Evolutionary conservation across 2,329 filamentous ascomycete species (phyloP), one percentile per base, ranked within the genome.

Genomic region (Aspergillus texensis): DNA sequence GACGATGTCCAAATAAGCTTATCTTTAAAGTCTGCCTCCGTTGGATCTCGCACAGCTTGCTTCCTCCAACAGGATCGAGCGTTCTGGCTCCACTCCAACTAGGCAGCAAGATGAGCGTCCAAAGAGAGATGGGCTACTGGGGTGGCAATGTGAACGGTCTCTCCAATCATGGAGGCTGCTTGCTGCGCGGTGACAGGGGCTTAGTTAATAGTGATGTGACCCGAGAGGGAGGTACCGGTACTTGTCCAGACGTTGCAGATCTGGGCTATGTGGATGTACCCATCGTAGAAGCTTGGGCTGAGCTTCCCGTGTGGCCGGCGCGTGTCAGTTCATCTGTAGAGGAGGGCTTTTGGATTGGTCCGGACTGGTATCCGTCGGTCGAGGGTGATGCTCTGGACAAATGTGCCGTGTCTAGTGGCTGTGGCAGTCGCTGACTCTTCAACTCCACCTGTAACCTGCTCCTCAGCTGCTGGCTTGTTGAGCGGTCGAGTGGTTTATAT

Each of bases 1-100:
- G 30, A 12, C 6, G 46, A 62, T 48, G 62, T 66, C 32, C 24
- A 68, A 57, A 62, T 69, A 69, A 69, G 67, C 67, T 69, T 69
- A 69, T 65, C 62, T 65, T 63, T 62, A 55, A 67, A 59, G 54
- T 21, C 28, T 28, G 30, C 53, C 34, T 28, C 45, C 53, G 24
- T 12, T 30, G 16, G 12, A 34, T 52, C 45, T 14, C 26, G 36
- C 26, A 41, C 57, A 45, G 16, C 41, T 9, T 34, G 19, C 48
- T 12, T 54, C 56, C 53, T 60, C 62, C 62, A 67, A 61, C 61
- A 39, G 57, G 57, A 50, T 39, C 28, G 4, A 60, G 41, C 28
- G 32, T 32, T 24, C 52, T 28, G 58, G 63, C 57, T 66, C 66
- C 66, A 68, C 66, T 45, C n/a, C 36, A 30, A 45, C 58, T 68